Evolutionary conservation across 2,329 filamentous ascomycete genomes (phyloP).

Genomic region (Fusarium transvaalense): DNA sequence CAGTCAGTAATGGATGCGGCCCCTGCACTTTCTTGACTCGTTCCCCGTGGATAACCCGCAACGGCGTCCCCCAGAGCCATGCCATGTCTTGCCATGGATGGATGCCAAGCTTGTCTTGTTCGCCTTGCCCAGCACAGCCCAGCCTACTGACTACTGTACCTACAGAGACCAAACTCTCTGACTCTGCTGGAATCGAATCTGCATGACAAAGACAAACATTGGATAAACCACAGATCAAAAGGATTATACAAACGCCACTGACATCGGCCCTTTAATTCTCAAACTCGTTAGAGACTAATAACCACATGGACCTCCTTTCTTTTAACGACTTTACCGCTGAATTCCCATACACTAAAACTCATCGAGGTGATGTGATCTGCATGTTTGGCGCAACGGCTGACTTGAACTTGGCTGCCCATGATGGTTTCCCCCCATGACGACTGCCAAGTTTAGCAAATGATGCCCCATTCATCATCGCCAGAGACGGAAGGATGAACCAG

Average conservation of each 20-base stretch:
- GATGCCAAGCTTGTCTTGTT: not conserved
- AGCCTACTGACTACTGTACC: too few species aligned
- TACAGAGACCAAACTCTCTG: not conserved
- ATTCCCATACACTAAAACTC: slow-evolving; percentile 7
- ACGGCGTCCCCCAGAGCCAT: slow-evolving; percentile 6
- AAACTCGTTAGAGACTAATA: slow-evolving; percentile 32
- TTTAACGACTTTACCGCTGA: slow-evolving; percentile 2
- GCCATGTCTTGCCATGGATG: too few species aligned
- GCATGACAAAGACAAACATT: slow-evolving; percentile 4
- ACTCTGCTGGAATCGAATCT: not conserved
- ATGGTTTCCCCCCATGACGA: slow-evolving; percentile 46
- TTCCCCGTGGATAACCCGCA: slow-evolving; percentile 11
- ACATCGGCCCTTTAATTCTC: slow-evolving; percentile 46
- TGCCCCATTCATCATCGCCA: slow-evolving; percentile 21
- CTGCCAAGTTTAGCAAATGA: slow-evolving; percentile 46
- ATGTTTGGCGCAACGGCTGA: slow-evolving; percentile 10
- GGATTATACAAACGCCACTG: slow-evolving; percentile 41
- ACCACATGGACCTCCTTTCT: slow-evolving; percentile 27
- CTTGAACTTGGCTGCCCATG: slow-evolving; percentile 11
- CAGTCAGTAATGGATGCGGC: slow-evolving; percentile 3
- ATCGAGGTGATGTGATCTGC: slow-evolving; percentile 24
- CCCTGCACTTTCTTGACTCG: slow-evolving; percentile 26
- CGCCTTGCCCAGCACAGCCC: slow-evolving; percentile 25
- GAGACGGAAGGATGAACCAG: slow-evolving; percentile 8
- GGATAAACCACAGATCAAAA: slow-evolving; percentile 30